Evolutionary conservation across 805 yeast genomes (phyloP).

Genomic region (Candida khao-thaluensis): DNA sequence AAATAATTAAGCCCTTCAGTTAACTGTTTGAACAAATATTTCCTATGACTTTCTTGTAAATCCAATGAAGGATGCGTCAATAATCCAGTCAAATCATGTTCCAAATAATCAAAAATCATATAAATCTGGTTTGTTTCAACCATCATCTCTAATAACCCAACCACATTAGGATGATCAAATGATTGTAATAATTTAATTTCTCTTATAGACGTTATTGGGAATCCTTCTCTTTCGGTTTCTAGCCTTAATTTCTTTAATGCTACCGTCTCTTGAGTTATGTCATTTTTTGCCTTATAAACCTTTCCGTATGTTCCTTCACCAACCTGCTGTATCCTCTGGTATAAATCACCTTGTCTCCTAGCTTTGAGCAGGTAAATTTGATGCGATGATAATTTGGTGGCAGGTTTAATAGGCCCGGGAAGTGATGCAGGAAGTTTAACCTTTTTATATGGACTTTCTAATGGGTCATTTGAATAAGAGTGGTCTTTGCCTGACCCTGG

Average conservation of each 20-base stretch:
- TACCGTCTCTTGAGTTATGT: conserved; percentile 64
- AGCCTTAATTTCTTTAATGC: conserved; percentile 84
- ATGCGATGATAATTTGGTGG: conserved; percentile 20
- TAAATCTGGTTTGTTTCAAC: conserved; percentile 70
- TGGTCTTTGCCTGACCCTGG: not conserved
- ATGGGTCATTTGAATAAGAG: not conserved
- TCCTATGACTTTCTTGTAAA: conserved; percentile 62
- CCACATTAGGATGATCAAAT: conserved; percentile 77
- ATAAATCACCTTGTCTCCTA: conserved; percentile 38
- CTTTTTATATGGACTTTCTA: conserved; percentile 1
- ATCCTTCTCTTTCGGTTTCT: conserved; percentile 89
- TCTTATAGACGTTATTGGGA: conserved; percentile 92
- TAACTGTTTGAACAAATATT: conserved; percentile 63
- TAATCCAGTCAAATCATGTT: conserved; percentile 89
- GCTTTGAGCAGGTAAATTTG: conserved; percentile 37
- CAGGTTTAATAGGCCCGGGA: conserved; percentile 2
- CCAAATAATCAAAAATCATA: conserved; percentile 92
- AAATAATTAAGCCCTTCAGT: conserved; percentile 67
- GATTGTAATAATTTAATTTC: conserved; percentile 85
- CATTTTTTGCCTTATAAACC: conserved; percentile 84
- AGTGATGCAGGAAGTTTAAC: not conserved
- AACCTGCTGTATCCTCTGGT: conserved; percentile 78
- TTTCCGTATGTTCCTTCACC: conserved; percentile 99
- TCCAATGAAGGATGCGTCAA: conserved; percentile 69
- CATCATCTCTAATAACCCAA: conserved; percentile 86